These are phyloP conservation scores for Delonix regia DNA, from an alignment of 306 rosid species.

Conservation along the genomic window DNA sequence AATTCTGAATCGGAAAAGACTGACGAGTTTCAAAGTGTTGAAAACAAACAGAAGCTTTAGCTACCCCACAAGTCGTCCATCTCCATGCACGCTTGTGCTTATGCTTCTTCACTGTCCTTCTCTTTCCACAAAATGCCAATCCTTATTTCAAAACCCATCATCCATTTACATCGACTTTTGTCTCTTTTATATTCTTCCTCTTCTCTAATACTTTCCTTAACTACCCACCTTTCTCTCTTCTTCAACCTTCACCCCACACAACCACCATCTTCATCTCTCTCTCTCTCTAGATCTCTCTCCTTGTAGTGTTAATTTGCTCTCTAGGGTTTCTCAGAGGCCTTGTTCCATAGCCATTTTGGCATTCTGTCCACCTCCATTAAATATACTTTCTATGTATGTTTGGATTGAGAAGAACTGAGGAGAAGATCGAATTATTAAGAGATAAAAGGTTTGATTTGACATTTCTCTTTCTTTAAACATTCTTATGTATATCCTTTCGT, in stretches of 20 bases:
- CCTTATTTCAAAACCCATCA: background rate
- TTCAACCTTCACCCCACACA: background rate
- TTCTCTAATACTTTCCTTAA: background rate
- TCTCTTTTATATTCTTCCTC: background rate
- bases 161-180: background rate
- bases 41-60: slow-evolving; percentile 11
- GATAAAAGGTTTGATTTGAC: background rate
- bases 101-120: background rate
- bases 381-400: background rate
- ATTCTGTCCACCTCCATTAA: slow-evolving; percentile 80
- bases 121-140: background rate
- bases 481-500: background rate
- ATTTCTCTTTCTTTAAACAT: background rate
- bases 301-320: slow-evolving; percentile 36
- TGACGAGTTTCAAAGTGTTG: slow-evolving; percentile 20
- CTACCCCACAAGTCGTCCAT: slow-evolving; percentile 43
- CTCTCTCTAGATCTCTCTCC: background rate
- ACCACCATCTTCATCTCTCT: background rate
- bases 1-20: no score
- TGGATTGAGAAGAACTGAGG: background rate
- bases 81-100: slow-evolving; percentile 64
- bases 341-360: slow-evolving; percentile 76
- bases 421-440: background rate
- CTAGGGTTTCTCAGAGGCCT: slow-evolving; percentile 70
- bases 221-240: slow-evolving; percentile 1